These are phyloP conservation scores for Fusarium mexicanum DNA, from an alignment of 2,329 filamentous ascomycete genomes.

Conservation along the genomic window DNA sequence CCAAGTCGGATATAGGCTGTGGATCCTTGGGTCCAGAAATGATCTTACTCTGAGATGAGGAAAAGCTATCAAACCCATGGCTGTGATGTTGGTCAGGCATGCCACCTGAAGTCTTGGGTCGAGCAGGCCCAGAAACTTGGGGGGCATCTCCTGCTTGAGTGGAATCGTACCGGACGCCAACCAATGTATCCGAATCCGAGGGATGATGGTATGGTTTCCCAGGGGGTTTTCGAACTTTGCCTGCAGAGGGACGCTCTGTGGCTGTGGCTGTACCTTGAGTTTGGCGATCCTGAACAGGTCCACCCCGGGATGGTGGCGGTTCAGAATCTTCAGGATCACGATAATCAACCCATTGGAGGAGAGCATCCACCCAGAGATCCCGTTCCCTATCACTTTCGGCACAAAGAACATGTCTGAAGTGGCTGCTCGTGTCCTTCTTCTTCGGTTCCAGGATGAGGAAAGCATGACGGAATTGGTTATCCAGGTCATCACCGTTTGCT, in stretches of 20 bases:
- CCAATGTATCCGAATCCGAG: conserved; percentile 57
- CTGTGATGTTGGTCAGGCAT: conserved; percentile 49
- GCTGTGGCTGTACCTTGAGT: conserved; percentile 42
- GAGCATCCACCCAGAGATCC: conserved; percentile 90
- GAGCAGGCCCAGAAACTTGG: conserved; percentile 51
- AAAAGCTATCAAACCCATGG: conserved; percentile 48
- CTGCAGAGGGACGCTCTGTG: conserved; percentile 31
- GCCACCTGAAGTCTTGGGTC: conserved; percentile 50
- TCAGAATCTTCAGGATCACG: conserved; percentile 66
- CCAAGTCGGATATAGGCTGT: conserved; percentile 81
- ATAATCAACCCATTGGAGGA: conserved; percentile 89
- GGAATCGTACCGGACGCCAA: conserved; percentile 68
- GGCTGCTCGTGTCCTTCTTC: conserved; percentile 88
- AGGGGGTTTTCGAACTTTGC: conserved; percentile 47
- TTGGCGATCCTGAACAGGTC: conserved; percentile 52
- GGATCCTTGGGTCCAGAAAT: conserved; percentile 91
- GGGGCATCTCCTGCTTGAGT: conserved; percentile 63
- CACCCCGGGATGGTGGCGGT: conserved; percentile 40
- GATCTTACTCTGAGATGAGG: conserved; percentile 53
- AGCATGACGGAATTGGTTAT: conserved; percentile 96
- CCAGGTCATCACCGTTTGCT: conserved; percentile 73
- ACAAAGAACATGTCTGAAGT: conserved; percentile 93
- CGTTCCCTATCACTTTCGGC: conserved; percentile 94
- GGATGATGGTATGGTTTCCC: conserved; percentile 50
- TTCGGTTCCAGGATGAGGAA: conserved; percentile 96